Evolutionary conservation across 106 monocot genomes (phyloP), one percentile per base, ranked within the genome.

Genomic region (Amphibolis antarctica): DNA sequence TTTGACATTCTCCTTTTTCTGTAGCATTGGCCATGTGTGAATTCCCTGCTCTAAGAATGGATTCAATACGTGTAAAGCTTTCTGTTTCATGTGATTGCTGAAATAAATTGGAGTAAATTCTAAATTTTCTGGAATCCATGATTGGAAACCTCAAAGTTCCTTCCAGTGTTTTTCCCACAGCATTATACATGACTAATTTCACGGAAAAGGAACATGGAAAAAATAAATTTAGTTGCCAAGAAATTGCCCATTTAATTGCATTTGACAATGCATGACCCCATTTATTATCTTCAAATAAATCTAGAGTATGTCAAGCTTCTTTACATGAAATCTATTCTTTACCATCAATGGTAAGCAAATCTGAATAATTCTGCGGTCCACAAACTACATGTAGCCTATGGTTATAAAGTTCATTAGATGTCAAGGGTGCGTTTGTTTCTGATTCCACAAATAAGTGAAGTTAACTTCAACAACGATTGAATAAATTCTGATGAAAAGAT

Each of bases 261-360:
- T 59, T 30, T 15, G 11, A 22, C 14, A 59, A 21, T 27, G 59
- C 59, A 59, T 29, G 27, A 15, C 17, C 29, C 59, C 59, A 59
- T n/a, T 59, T 55, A n/a, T 73, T 64, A 55, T 65, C 72, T 45
- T 44, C 64, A 25, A 73, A 19, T 13, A 65, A 46, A 18, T 65
- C 65, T 30, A 55, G 65, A 11, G 65, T 45, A 55, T 44, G 21
- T n/a, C 65, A 73, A 15, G 72, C 65, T 28, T 30, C 22, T 46
- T 73, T 62, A 23, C 48, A 73, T 17, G 64, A 43, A 1, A 23
- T 22, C 20, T 56, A 44, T 10, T 42, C 24, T 7, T 42, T 54
- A 18, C 65, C 72, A 73, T 65, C 45, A 18, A 73, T 52, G 17
- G 72, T 73, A 14, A 53, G 29, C 27, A 73, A 31, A 27, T 73